Evolutionary conservation across 2,329 filamentous ascomycete species (phyloP).

Genomic region (Helminthosporium solani): DNA sequence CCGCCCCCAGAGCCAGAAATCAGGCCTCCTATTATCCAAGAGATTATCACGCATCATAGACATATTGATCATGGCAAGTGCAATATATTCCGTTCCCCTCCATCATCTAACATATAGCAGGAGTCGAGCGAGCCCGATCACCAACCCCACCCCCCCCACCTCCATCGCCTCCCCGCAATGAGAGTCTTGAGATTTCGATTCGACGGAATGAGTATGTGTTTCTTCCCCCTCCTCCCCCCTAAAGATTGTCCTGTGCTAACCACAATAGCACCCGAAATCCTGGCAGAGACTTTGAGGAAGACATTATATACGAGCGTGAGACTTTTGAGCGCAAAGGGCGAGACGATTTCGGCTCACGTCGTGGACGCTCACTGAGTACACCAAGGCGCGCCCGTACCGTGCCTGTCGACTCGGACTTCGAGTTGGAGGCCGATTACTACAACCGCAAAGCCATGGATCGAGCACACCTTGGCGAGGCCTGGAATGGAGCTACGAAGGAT

Average conservation of each 20-base stretch:
- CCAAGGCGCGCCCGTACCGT: conserved; percentile 47
- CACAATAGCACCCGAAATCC: conserved; percentile 44
- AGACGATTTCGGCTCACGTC: conserved; percentile 31
- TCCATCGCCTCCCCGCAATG: conserved; percentile 52
- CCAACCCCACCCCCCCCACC: conserved; percentile 54
- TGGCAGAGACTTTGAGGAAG: conserved; percentile 59
- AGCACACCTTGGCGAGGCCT: conserved; percentile 70
- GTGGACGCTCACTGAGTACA: conserved; percentile 43
- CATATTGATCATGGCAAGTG: conserved; percentile 81
- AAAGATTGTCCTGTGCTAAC: conserved; percentile 11
- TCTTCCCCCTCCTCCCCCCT: not conserved
- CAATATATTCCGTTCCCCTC: not conserved
- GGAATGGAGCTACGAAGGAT: conserved; percentile 69
- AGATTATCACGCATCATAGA: conserved; percentile 85
- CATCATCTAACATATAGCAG: conserved; percentile 23
- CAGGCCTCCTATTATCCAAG: conserved; percentile 78
- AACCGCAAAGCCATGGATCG: conserved; percentile 68
- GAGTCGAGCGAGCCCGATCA: conserved; percentile 49
- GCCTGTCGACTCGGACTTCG: conserved; percentile 49
- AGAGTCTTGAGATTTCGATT: conserved; percentile 58
- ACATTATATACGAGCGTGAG: conserved; percentile 64
- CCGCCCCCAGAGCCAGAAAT: conserved; percentile 65
- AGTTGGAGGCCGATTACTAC: conserved; percentile 61
- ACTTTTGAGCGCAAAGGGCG: conserved; percentile 25
- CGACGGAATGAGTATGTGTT: conserved; percentile 50